A percentile compares a stretch with the other conserved stretches of the same genome.
Evolutionary conservation across 108 stramenopile species (phyloP).

Genomic region (Discostella pseudostelligera): DNA sequence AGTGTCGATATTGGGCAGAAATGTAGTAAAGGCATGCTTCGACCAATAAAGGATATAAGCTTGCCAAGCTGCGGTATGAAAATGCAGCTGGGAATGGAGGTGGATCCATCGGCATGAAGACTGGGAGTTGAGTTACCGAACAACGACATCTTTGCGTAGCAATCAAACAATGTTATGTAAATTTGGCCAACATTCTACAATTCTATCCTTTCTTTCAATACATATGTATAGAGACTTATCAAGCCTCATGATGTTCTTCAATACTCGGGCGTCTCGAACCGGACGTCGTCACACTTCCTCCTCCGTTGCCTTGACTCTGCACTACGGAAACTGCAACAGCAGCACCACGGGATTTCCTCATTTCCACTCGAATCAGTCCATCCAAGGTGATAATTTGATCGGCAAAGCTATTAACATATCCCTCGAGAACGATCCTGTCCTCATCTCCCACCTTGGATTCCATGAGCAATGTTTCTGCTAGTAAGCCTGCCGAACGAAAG

Average conservation of each 20-base stretch:
- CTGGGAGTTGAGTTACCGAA: neutral
- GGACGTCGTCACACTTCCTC: neutral
- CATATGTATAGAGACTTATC: no score
- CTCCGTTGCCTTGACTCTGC: conserved; percentile 3
- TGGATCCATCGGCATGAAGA: conserved; percentile 18
- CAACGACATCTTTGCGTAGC: neutral
- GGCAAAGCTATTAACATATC: conserved; percentile 85
- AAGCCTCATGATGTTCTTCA: no score
- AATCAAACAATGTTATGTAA: neutral
- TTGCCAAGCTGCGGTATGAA: conserved; percentile 41
- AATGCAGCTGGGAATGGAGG: conserved; percentile 38
- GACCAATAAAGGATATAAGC: conserved; percentile 29
- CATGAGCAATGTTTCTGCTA: conserved; percentile 86
- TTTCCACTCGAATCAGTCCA: conserved; percentile 47
- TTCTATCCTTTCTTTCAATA: no score
- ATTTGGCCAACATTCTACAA: neutral
- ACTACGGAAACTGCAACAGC: neutral
- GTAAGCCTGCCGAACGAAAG: conserved; percentile 81
- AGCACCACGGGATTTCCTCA: conserved; percentile 15
- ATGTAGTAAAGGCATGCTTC: conserved; percentile 20
- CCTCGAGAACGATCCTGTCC: conserved; percentile 67
- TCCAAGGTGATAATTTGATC: conserved; percentile 80
- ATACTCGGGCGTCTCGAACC: neutral
- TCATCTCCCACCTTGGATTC: conserved; percentile 72
- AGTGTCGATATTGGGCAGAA: neutral